Percentiles rank a stretch among this genome's conserved stretches.
Evolutionary conservation across 768 basidiomycete genomes (phyloP).

Genomic region (Lactarius pseudohatsudake): DNA sequence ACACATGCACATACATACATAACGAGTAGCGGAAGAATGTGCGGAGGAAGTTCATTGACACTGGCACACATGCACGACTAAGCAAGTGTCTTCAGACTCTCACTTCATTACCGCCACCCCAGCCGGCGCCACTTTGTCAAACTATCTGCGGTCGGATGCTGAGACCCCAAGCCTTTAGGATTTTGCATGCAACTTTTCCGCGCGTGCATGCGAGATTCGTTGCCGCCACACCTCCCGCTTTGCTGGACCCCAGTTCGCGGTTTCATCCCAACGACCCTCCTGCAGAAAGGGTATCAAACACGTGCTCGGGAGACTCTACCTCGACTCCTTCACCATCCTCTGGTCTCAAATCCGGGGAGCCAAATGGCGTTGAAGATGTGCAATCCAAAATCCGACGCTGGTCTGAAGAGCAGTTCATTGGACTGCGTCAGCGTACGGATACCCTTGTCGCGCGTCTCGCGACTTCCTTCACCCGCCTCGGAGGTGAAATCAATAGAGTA

Average conservation of each 20-base stretch:
- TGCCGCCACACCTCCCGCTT: not conserved
- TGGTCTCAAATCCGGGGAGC: not conserved
- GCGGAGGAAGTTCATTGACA: slow-evolving; percentile 5
- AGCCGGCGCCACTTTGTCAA: not conserved
- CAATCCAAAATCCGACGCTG: slow-evolving; percentile 40
- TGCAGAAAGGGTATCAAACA: not conserved
- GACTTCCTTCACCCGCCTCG: slow-evolving; percentile 68
- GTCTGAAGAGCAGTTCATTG: slow-evolving; percentile 40
- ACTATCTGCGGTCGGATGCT: slow-evolving; percentile 17
- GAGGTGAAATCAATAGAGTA: slow-evolving; percentile 75
- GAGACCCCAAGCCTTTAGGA: slow-evolving; percentile 11
- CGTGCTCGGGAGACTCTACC: not conserved
- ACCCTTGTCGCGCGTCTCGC: slow-evolving; percentile 56
- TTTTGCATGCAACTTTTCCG: slow-evolving; percentile 5
- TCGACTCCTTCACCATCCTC: slow-evolving; percentile 9
- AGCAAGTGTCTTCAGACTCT: not conserved
- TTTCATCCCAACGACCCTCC: not conserved
- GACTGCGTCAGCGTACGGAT: slow-evolving; percentile 55
- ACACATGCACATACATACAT: slow-evolving; percentile 4
- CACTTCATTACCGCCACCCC: not conserved
- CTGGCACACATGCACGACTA: not conserved
- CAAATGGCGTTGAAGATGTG: not conserved
- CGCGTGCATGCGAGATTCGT: slow-evolving; percentile 8
- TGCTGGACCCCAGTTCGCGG: slow-evolving; percentile 10
- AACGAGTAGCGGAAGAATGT: not conserved